A percentile compares a stretch with the other conserved stretches of the same genome.
phyloP scores from a whole-genome alignment of 208 protist genomes.

The Leishmania turanica region DNA sequence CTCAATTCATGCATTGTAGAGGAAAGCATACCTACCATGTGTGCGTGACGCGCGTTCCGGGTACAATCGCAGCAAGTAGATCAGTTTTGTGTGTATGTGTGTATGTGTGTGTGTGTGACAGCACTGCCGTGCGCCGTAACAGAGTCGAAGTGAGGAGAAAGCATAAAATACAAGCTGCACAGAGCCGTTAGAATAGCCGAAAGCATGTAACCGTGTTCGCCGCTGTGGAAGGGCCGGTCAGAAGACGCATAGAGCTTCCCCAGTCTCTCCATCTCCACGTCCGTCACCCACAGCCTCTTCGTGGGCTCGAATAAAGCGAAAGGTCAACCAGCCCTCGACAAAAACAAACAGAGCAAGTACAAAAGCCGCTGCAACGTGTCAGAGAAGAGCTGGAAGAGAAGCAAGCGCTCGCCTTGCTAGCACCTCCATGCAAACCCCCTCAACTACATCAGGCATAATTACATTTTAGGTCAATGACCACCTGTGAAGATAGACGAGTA shows the following conservation, averaged over 20 bases:
- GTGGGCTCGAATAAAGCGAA: background rate
- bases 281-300: background rate
- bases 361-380: background rate
- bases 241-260: background rate
- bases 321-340: background rate
- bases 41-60: background rate
- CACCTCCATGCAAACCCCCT: background rate
- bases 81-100: background rate
- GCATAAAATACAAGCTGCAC: background rate
- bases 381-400: background rate
- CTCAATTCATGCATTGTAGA: slow-evolving; percentile 7
- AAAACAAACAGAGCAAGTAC: background rate
- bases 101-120: background rate
- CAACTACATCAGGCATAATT: background rate
- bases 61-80: background rate
- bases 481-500: background rate
- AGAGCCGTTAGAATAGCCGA: background rate
- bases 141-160: background rate
- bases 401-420: background rate
- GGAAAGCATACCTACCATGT: background rate
- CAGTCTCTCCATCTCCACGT: background rate
- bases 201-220: background rate
- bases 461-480: background rate
- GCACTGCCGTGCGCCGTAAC: background rate
- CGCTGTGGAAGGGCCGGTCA: background rate